These are phyloP conservation scores for Allium sativum DNA, from an alignment of 106 monocot genomes.

Conservation along the genomic window DNA sequence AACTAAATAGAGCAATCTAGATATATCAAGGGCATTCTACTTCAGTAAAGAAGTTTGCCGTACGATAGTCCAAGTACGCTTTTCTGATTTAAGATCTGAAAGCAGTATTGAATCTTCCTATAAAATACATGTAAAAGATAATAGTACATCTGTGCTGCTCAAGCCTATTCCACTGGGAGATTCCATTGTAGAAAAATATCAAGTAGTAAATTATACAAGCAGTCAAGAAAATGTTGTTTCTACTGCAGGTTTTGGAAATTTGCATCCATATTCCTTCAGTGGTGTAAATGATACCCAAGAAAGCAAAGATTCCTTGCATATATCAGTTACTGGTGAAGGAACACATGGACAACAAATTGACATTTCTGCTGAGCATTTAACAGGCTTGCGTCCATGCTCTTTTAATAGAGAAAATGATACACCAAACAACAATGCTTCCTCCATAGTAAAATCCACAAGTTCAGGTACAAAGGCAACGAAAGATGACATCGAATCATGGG, in stretches of 20 bases:
- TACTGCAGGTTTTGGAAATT: too few relatives aligned
- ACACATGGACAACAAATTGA: neutral
- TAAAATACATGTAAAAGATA: slow-evolving; percentile 3
- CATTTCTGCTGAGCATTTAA: neutral
- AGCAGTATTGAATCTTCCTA: neutral
- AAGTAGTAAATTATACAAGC: too few relatives aligned
- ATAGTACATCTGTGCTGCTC: neutral
- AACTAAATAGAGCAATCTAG: slow-evolving; percentile 21
- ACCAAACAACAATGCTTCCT: slow-evolving; percentile 6
- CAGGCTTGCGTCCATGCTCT: slow-evolving; percentile 3
- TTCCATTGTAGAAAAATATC: too few relatives aligned
- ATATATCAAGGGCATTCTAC: slow-evolving; percentile 60
- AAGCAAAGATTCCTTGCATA: slow-evolving; percentile 4
- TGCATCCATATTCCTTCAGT: too few relatives aligned
- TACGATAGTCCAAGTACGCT: slow-evolving; percentile 49
- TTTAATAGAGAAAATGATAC: slow-evolving; percentile 12
- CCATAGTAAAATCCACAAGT: slow-evolving; percentile 24
- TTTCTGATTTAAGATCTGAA: slow-evolving; percentile 26
- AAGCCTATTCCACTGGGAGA: slow-evolving; percentile 1
- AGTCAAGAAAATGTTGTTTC: too few relatives aligned
- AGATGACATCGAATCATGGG: slow-evolving; percentile 53
- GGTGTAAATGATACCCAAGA: too few relatives aligned
- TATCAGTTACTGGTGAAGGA: slow-evolving; percentile 20
- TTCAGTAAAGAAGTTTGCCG: slow-evolving; percentile 34
- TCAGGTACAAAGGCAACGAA: slow-evolving; percentile 40